These are phyloP conservation scores for Nannochloropsis gaditana DNA, from an alignment of 108 stramenopile species.

Conservation along the genomic window DNA sequence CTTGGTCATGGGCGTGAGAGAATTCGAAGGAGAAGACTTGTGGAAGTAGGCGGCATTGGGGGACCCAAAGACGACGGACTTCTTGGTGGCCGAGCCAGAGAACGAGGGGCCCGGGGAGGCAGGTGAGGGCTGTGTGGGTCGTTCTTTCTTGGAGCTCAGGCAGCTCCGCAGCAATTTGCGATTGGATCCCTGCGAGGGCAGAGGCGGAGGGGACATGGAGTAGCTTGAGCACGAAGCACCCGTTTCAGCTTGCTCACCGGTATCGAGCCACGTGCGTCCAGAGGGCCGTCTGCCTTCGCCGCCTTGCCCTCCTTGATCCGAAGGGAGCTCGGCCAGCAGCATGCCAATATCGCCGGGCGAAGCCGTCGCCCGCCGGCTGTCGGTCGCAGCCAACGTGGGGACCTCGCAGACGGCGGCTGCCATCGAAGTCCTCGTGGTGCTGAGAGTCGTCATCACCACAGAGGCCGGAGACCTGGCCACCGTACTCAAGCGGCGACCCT, in stretches of 20 bases:
- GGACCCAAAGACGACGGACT: conserved; percentile 32
- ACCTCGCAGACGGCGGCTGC: neutral
- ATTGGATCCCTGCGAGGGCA: conserved; percentile 20
- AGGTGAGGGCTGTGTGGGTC: neutral
- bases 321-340: neutral
- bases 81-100: conserved; percentile 18
- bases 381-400: neutral
- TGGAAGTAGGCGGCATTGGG: conserved; percentile 40
- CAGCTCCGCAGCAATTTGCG: conserved; percentile 34
- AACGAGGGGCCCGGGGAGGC: neutral
- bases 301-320: neutral
- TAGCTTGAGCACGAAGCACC: neutral
- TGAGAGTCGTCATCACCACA: neutral
- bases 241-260: neutral
- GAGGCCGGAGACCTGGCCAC: neutral
- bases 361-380: neutral
- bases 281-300: neutral
- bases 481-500: neutral
- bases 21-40: conserved; percentile 26
- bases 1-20: conserved; percentile 43
- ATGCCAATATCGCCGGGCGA: neutral
- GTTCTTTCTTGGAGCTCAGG: conserved; percentile 33
- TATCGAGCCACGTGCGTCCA: neutral
- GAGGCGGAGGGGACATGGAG: neutral
- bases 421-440: neutral